phyloP scores from a whole-genome alignment of 2,329 filamentous ascomycete species.

The Fusarium temperatum region DNA sequence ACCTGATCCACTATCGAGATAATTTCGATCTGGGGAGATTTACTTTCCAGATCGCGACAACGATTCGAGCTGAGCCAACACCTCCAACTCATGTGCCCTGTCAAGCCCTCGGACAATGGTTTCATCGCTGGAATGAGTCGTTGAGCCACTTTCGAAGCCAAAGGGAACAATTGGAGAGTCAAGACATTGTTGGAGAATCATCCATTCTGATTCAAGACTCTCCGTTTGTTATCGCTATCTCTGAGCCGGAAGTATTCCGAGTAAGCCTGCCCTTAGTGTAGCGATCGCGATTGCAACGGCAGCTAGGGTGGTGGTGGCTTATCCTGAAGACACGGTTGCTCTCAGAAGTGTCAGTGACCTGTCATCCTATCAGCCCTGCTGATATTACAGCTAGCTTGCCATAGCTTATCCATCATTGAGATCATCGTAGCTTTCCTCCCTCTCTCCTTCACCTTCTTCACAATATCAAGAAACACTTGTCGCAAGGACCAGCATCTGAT shows the following conservation, averaged over 20 bases:
- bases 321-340: not conserved
- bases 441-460: not conserved
- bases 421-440: not conserved
- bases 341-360: not conserved
- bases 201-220: not conserved
- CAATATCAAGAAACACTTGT: not conserved
- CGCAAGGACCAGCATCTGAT: constrained; percentile 1
- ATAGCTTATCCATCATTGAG: not conserved
- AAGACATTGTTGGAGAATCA: not conserved
- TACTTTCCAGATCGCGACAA: constrained; percentile 24
- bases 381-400: not conserved
- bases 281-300: not conserved
- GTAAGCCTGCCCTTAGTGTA: not conserved
- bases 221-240: not conserved
- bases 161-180: not conserved
- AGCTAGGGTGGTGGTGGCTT: not conserved
- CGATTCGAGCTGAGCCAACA: constrained; percentile 15
- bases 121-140: not conserved
- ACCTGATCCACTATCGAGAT: constrained; percentile 40
- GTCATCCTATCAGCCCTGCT: not conserved
- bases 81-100: not conserved
- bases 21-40: constrained; percentile 33
- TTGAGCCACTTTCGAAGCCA: not conserved
- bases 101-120: not conserved
- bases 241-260: not conserved